These are phyloP conservation scores for Papiliotrema nemorosa DNA, from an alignment of 1,284 basidiomycete species.

Conservation along the genomic window DNA sequence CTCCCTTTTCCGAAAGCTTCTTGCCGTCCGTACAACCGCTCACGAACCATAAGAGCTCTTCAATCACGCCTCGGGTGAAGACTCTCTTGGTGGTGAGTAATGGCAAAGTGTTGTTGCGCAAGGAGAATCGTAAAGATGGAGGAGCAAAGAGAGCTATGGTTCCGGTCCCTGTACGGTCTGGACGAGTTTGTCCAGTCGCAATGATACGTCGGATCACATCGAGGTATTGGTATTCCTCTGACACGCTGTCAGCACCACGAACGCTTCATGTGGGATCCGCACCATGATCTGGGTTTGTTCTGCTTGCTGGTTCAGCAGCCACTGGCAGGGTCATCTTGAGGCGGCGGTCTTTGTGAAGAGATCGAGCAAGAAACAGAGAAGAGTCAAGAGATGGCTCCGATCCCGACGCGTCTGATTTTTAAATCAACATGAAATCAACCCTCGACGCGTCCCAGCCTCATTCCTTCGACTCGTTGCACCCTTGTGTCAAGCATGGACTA, in stretches of 20 bases:
- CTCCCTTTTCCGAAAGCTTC: conserved; percentile 71
- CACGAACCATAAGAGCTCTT: conserved; percentile 96
- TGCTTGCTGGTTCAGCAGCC: not conserved
- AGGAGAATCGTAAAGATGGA: conserved; percentile 78
- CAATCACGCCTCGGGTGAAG: conserved; percentile 84
- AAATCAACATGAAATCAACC: no score
- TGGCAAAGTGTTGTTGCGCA: conserved; percentile 69
- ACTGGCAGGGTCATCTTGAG: no score
- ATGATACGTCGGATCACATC: conserved; percentile 73
- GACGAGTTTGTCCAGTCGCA: conserved; percentile 66
- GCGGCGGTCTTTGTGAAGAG: no score
- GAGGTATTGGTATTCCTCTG: conserved; percentile 83
- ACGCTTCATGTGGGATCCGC: conserved; percentile 5
- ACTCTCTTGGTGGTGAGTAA: conserved; percentile 94
- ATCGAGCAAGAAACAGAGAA: no score
- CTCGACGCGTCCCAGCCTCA: no score
- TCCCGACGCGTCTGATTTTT: no score
- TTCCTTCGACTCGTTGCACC: no score
- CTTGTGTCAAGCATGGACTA: no score
- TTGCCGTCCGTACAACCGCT: conserved; percentile 79
- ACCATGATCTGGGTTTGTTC: conserved; percentile 31
- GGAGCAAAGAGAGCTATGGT: conserved; percentile 88
- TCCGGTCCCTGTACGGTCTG: conserved; percentile 89
- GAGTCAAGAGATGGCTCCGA: no score
- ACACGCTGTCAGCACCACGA: no score